phyloP scores from a whole-genome alignment of 2,329 filamentous ascomycete genomes.

The Gaeumannomyces sp. region DNA sequence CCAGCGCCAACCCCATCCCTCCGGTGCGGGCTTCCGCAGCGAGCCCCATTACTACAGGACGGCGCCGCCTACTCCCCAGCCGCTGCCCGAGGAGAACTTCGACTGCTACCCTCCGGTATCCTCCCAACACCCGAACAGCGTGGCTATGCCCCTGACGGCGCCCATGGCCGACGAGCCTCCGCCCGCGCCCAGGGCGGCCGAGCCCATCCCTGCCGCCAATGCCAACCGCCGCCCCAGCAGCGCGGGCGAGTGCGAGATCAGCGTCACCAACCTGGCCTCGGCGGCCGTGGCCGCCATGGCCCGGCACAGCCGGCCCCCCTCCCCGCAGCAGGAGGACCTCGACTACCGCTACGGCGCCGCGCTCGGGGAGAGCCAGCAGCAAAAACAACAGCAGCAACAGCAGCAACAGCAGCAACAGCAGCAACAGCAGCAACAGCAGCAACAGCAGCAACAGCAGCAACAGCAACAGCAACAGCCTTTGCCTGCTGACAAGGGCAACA shows the following conservation, averaged over 20 bases:
- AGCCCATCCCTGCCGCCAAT: no score
- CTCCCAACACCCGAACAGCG: no score
- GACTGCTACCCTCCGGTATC: not conserved
- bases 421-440: no score
- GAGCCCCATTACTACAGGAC: not conserved
- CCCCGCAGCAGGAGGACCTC: not conserved
- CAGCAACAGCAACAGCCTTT: no score
- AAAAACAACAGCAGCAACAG: no score
- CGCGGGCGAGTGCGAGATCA: not conserved
- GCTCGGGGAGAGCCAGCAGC: no score
- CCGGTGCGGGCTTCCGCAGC: not conserved
- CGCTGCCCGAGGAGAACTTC: not conserved
- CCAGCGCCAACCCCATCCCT: not conserved
- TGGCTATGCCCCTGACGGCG: no score
- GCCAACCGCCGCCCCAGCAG: not conserved
- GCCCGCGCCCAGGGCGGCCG: no score
- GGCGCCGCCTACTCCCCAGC: not conserved
- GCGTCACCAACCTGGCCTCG: not conserved
- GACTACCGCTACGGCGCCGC: no score
- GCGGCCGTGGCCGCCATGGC: not conserved
- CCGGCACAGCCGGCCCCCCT: not conserved
- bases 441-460: no score
- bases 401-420: not conserved
- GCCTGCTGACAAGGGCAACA: not conserved
- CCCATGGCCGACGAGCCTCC: no score